phyloP scores from a whole-genome alignment of 176 grass and related monocot species.

The Poa pratensis region DNA sequence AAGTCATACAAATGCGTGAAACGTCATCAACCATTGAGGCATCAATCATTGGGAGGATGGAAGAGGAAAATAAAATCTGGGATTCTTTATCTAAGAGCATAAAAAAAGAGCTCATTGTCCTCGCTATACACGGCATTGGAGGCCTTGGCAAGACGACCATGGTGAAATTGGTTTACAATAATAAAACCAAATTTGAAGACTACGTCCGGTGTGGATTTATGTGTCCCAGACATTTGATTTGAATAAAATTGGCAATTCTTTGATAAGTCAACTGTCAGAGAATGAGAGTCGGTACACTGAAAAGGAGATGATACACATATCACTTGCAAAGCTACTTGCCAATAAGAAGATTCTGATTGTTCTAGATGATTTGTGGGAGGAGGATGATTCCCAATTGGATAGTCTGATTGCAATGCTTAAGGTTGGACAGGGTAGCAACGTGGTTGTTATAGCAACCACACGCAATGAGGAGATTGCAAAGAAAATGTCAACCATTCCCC shows the following conservation, averaged over 20 bases:
- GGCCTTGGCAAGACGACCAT: too few relatives aligned
- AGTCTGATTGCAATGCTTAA: neutral
- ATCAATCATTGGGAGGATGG: too few relatives aligned
- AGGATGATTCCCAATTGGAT: neutral
- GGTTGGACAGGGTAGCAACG: neutral
- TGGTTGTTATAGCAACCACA: neutral
- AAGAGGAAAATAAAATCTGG: too few relatives aligned
- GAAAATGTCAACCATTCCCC: neutral
- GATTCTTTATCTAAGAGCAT: too few relatives aligned
- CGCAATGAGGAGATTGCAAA: neutral
- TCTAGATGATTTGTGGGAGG: constrained; percentile 36
- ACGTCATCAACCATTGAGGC: neutral
- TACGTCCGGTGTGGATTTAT: constrained; percentile 30
- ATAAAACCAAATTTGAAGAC: too few relatives aligned
- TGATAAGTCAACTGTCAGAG: neutral
- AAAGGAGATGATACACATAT: neutral
- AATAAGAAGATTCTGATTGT: constrained; percentile 6
- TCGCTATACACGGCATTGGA: too few relatives aligned
- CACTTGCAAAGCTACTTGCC: neutral
- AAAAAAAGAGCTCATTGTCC: too few relatives aligned
- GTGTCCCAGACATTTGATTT: constrained; percentile 1
- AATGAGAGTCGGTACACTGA: neutral
- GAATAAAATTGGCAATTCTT: neutral
- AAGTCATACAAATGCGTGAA: neutral
- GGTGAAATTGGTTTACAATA: too few relatives aligned